Evolutionary conservation across 176 grass and related monocot genomes (phyloP).

Genomic region (Hordeum vulgare): MorexV3_pseudomolecules_assembly NC_058521.1:559974596-559975095

Average conservation of each 20-base stretch:
- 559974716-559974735: neutral
- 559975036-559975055: neutral
- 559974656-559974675: neutral
- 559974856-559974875: neutral
- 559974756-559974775: neutral
- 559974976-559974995: neutral
- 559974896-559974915: neutral
- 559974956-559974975: neutral
- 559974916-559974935: neutral
- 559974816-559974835: neutral
- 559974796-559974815: neutral
- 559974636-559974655: neutral
- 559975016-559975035: neutral
- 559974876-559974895: neutral
- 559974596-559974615: neutral
- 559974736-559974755: neutral
- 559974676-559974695: neutral
- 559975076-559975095: neutral
- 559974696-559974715: neutral
- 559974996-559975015: neutral
- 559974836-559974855: constrained; percentile 7
- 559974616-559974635: neutral
- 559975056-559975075: neutral
- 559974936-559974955: neutral
- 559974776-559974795: neutral